Base-by-base conservation (phyloP, 495 filamentous ascomycete species). In the Annulohypoxylon maeteangense region DNA sequence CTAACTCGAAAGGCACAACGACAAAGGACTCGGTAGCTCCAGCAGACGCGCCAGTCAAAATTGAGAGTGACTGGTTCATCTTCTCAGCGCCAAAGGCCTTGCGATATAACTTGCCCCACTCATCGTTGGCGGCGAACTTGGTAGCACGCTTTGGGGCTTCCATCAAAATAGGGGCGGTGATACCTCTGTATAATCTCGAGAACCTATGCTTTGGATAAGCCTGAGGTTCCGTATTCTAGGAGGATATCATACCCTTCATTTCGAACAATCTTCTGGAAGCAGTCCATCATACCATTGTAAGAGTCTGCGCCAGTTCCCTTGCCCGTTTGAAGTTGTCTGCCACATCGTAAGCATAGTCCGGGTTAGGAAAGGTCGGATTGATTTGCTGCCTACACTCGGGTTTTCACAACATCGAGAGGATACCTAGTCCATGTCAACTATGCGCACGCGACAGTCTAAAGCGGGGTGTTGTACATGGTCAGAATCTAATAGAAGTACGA, bases 61-160 rank as follows among this genome's bases (percentile, higher is more conserved):
- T 86, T 2, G 95, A 95, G 57, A 99, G 87, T 8, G 87, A 84
- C 79, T 98, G 95, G 65, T 87, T 98, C 89, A 97, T 95, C 82
- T 97, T 91, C 48, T 89, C 80, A 31, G 88, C 85, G 59, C 92
- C 92, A 80, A 99, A 98, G 40, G 89, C 76, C 60, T 88, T 89
- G 62, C 91, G 91, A 85, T 95, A 99, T 81, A 97, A 88, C 79
- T 90, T 88, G 69, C 95, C 95, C 95, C 95, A 99, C 79, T 93
- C 90, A 78, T 99, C 96, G 81, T 99, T 99, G 78, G 95, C 96
- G 55, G 95, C 95, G 82, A 99, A 98, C 81, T 99, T 99, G 82
- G 92, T 97, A 7, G 95, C 95, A 79, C 95, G 90, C 88, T 99
- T 99, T 62, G 95, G 95, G 16, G 95, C 95, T 83, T 99, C 95